These are phyloP conservation scores for Rutstroemia sydowiana DNA, from an alignment of 2,329 filamentous ascomycete species.

Conservation along the genomic window DNA sequence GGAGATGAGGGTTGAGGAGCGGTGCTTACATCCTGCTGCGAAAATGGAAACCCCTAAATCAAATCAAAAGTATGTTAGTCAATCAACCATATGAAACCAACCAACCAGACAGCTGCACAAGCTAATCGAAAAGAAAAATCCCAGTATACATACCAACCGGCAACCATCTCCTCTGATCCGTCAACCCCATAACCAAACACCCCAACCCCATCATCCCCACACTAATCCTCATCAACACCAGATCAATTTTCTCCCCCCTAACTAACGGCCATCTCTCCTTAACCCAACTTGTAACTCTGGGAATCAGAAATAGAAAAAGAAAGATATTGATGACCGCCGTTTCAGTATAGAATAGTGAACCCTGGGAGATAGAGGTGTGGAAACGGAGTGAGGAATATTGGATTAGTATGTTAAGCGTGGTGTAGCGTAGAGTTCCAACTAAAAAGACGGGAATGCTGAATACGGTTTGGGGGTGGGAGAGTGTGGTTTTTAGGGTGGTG, in stretches of 20 bases:
- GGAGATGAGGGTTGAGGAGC: conserved; percentile 21
- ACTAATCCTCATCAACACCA: conserved; percentile 22
- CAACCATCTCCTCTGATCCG: conserved; percentile 14
- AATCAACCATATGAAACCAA: not conserved
- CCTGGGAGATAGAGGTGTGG: conserved; percentile 22
- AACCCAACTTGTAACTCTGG: conserved; percentile 17
- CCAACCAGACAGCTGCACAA: not conserved
- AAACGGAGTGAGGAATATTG: conserved; percentile 29
- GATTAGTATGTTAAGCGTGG: conserved; percentile 26
- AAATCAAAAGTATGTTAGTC: not conserved
- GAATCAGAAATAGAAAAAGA: conserved; percentile 25
- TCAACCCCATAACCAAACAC: conserved; percentile 20
- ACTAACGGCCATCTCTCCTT: conserved; percentile 15
- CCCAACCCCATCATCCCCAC: conserved; percentile 22
- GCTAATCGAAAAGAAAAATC: not conserved
- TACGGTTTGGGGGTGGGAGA: conserved; percentile 18
- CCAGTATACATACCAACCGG: conserved; percentile 19
- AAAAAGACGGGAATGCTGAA: conserved; percentile 26
- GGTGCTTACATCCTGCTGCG: conserved; percentile 24
- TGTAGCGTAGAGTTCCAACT: conserved; percentile 26
- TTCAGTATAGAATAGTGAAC: conserved; percentile 27
- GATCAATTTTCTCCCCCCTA: conserved; percentile 20
- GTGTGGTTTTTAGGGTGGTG: conserved; percentile 7
- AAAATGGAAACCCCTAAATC: conserved; percentile 24
- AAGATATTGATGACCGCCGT: conserved; percentile 27